Evolutionary conservation across 805 yeast genomes (phyloP), one percentile per base, ranked within the genome.

Genomic region (Metschnikowia colocasiae): DNA sequence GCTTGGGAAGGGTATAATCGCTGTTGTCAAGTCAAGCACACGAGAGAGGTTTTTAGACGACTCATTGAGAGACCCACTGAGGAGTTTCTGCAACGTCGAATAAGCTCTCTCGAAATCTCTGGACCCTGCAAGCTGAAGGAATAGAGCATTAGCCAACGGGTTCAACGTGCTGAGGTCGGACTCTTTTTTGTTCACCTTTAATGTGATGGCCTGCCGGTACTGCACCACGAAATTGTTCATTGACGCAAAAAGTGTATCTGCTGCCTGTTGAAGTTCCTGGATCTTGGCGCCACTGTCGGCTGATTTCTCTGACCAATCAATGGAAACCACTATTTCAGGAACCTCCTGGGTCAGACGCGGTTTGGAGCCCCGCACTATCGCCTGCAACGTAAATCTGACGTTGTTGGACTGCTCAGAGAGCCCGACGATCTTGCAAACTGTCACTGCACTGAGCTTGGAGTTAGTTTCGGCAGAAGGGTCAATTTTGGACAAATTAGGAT

Each of bases 101-200:
- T 76, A 75, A 0, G 81, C 77, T 33, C 65, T 67, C 16, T 68
- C 64, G 49, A 77, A 78, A 44, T 73, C 78, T 31, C 67, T 70
- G 33, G 76, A 71, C 1, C 74, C 75, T 2, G 73, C 72, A 44
- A 83, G 66, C 58, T 82, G 87, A 39, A 78, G 59, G 52, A 72
- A 76, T n/a, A 83, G 63, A 0, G 82, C 74, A 51, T 76, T 76
- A 0, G 86, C 80, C 44, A 83, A 61, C 0, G 90, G 90, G 9
- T 83, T 74, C 18, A 83, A 63, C 2, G 78, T 67, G 19, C 81
- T 59, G 12, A 82, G 63, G 46, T 68, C 65, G 4, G 48, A 27
- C 4, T 44, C 46, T 29, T 49, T 51, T 8, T 57, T 44, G n/a
- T 47, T 43, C 34, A 49, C 43, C 3, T 46, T 36, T 10, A 30